Percentiles rank a stretch among this genome's conserved stretches.
Evolutionary conservation across 805 yeast genomes (phyloP).

Genomic region (Saccharomyces kudriavzevii): DNA sequence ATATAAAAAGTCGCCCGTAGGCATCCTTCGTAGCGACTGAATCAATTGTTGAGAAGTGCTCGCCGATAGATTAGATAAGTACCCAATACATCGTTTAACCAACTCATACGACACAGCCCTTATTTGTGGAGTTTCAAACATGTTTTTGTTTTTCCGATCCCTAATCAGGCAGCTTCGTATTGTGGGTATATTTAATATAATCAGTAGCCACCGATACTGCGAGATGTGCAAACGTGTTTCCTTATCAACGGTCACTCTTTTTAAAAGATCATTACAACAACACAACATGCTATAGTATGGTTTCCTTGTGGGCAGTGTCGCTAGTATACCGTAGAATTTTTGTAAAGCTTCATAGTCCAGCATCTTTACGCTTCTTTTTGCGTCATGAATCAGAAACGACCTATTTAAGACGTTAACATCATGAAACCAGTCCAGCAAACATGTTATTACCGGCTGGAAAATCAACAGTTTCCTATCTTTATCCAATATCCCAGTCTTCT

Average conservation of each 20-base stretch:
- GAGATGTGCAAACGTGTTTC: not conserved
- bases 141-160: constrained; percentile 10
- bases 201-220: constrained; percentile 50
- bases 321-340: constrained; percentile 38
- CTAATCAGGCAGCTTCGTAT: constrained; percentile 40
- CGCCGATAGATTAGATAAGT: constrained; percentile 39
- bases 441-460: constrained; percentile 44
- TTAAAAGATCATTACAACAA: constrained; percentile 45
- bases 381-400: constrained; percentile 38
- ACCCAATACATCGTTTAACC: constrained; percentile 59
- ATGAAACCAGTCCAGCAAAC: constrained; percentile 42
- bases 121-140: constrained; percentile 41
- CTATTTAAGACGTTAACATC: constrained; percentile 40
- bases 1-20: constrained; percentile 36
- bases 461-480: constrained; percentile 18
- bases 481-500: constrained; percentile 2
- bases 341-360: constrained; percentile 43
- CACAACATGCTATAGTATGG: constrained; percentile 51
- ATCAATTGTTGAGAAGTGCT: constrained; percentile 4
- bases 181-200: constrained; percentile 62
- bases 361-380: constrained; percentile 24
- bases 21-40: constrained; percentile 13
- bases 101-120: constrained; percentile 58
- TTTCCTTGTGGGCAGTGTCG: constrained; percentile 48
- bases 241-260: constrained; percentile 33